These are phyloP conservation scores for Acanthamoeba quina DNA, from an alignment of 208 protist species.

Conservation along the genomic window DNA sequence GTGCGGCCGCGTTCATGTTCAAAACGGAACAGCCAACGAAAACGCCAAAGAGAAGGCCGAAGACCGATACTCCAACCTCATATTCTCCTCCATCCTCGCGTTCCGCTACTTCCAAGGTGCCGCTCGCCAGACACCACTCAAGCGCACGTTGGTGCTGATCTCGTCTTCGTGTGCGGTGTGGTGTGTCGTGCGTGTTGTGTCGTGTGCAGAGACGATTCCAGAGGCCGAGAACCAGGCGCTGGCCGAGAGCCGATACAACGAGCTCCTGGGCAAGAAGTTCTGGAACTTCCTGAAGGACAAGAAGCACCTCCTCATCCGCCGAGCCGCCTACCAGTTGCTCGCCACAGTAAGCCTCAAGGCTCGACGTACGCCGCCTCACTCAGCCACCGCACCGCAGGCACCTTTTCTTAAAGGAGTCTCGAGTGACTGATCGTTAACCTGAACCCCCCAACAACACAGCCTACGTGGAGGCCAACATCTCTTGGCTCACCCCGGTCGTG, in stretches of 20 bases:
- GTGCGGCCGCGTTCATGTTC: background rate
- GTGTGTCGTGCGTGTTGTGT: background rate
- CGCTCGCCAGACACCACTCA: background rate
- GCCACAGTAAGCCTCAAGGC: background rate
- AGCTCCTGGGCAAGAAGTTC: constrained; percentile 61
- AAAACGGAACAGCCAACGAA: background rate
- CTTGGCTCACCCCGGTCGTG: constrained; percentile 49
- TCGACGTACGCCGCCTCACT: background rate
- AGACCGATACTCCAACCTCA: constrained; percentile 65
- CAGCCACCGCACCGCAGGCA: no score
- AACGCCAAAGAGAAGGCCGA: constrained; percentile 40
- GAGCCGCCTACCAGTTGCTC: constrained; percentile 69
- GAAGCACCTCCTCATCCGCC: constrained; percentile 61
- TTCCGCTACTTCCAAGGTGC: constrained; percentile 66
- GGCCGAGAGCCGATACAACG: constrained; percentile 38
- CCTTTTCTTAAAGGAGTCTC: no score
- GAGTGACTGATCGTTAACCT: no score
- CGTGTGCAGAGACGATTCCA: constrained; percentile 36
- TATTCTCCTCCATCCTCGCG: constrained; percentile 66
- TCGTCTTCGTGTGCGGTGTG: background rate
- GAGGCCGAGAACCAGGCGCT: constrained; percentile 44
- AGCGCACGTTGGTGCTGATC: background rate
- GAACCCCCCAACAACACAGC: background rate
- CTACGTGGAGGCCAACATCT: constrained; percentile 59
- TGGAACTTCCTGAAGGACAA: constrained; percentile 67